A percentile compares a stretch with the other conserved stretches of the same genome.
These are phyloP conservation scores for Neoscytalidium dimidiatum DNA, from an alignment of 2,329 filamentous ascomycete species.

Conservation along the genomic window DNA sequence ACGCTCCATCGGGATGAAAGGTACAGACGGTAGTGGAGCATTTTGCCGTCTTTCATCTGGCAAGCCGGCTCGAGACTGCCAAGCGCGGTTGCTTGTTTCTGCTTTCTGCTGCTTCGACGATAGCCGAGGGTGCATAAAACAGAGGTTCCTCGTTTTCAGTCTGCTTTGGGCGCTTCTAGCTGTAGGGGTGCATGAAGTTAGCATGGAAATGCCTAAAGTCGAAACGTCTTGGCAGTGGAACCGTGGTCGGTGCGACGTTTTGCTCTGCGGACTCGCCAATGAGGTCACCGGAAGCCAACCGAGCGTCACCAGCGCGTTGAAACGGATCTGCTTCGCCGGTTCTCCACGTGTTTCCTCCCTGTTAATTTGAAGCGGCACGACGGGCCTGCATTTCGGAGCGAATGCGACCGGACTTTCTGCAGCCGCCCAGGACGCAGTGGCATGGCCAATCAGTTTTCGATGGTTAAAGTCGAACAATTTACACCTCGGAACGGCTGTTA, in stretches of 20 bases:
- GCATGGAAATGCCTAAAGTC: conserved; percentile 1
- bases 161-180: conserved; percentile 7
- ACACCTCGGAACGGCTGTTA: neutral
- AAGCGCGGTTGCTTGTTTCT: conserved; percentile 8
- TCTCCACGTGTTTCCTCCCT: conserved; percentile 5
- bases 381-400: conserved; percentile 13
- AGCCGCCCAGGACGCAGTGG: neutral
- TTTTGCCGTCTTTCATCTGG: conserved; percentile 18
- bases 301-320: conserved; percentile 4
- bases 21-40: neutral
- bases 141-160: neutral
- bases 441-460: neutral
- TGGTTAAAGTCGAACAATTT: neutral
- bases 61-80: neutral
- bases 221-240: conserved; percentile 18
- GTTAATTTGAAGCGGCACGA: conserved; percentile 12
- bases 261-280: neutral
- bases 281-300: neutral
- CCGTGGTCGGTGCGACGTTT: neutral
- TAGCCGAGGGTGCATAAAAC: conserved; percentile 11
- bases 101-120: neutral
- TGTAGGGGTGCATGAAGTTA: conserved; percentile 11
- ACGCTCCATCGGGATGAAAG: neutral
- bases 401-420: neutral
- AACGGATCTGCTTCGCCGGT: conserved; percentile 1